A percentile compares a stretch with the other conserved stretches of the same genome.
Evolutionary conservation across 2,329 filamentous ascomycete genomes (phyloP).

Genomic region (Akanthomyces uredinophilus): DNA sequence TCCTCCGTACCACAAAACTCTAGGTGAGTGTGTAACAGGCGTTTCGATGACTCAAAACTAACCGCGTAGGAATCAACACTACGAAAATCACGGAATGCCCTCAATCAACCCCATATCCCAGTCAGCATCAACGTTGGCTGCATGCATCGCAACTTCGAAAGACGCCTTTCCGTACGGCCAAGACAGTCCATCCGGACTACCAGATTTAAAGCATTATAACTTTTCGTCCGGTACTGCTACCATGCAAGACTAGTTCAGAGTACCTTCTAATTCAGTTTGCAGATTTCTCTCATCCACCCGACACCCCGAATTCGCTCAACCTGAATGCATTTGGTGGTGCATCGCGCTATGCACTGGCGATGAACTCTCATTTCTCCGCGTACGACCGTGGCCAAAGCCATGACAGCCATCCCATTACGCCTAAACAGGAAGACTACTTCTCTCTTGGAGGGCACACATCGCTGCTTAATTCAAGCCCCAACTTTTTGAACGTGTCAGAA

Average conservation of each 20-base stretch:
- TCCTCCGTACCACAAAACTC: background rate
- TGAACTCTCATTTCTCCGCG: slow-evolving; percentile 10
- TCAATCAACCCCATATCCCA: slow-evolving; percentile 11
- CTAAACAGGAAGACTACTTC: slow-evolving; percentile 12
- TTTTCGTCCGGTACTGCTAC: background rate
- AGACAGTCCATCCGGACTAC: slow-evolving; percentile 5
- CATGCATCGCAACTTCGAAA: background rate
- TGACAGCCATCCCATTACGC: background rate
- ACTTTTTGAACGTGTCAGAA: slow-evolving; percentile 7
- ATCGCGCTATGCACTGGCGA: slow-evolving; percentile 5
- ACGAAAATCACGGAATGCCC: background rate
- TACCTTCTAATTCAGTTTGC: background rate
- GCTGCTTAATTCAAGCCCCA: slow-evolving; percentile 11
- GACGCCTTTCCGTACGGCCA: slow-evolving; percentile 1
- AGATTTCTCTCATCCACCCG: background rate
- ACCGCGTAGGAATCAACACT: background rate
- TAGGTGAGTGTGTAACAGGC: background rate
- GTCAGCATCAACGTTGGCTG: background rate
- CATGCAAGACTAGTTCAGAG: too few relatives aligned
- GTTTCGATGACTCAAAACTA: background rate
- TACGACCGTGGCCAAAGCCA: slow-evolving; percentile 1
- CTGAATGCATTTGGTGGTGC: slow-evolving; percentile 4
- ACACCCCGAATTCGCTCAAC: background rate
- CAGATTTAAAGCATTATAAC: slow-evolving; percentile 2
- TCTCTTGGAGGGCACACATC: slow-evolving; percentile 3